Evolutionary conservation across 2,329 filamentous ascomycete species (phyloP).

Genomic region (Talaromyces sp.): DNA sequence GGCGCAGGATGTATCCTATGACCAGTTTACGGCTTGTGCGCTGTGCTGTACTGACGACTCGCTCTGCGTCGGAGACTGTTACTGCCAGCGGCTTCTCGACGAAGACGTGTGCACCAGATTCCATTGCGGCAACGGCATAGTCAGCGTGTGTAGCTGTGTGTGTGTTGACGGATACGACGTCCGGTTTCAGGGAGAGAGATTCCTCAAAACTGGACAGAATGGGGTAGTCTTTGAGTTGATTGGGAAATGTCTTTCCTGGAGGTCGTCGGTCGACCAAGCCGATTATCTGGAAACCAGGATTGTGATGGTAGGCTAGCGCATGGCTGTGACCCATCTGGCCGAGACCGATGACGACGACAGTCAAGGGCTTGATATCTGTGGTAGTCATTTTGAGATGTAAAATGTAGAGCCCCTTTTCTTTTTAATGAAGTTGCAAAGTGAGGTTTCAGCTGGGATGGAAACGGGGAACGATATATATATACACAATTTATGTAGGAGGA

Average conservation of each 20-base stretch:
- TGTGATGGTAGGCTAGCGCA: constrained; percentile 22
- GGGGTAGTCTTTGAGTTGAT: constrained; percentile 16
- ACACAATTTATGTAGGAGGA: neutral
- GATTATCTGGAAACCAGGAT: constrained; percentile 20
- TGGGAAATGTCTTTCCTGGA: constrained; percentile 14
- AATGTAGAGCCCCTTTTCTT: neutral
- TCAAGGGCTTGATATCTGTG: neutral
- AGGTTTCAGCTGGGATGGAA: neutral
- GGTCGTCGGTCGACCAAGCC: constrained; percentile 17
- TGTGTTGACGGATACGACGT: constrained; percentile 22
- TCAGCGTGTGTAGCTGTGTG: constrained; percentile 21
- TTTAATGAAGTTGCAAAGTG: neutral
- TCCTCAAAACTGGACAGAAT: constrained; percentile 13
- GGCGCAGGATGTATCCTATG: constrained; percentile 20
- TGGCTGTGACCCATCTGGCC: constrained; percentile 23
- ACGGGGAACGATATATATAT: neutral
- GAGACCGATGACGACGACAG: constrained; percentile 19
- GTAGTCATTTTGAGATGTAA: neutral
- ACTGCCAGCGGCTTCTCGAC: constrained; percentile 21
- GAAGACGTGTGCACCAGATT: constrained; percentile 22
- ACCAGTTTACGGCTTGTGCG: constrained; percentile 20
- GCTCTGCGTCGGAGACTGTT: constrained; percentile 18
- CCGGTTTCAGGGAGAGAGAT: constrained; percentile 18
- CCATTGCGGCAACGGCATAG: constrained; percentile 21
- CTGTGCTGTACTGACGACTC: constrained; percentile 16